Evolutionary conservation across 805 yeast genomes (phyloP), one percentile per base, ranked within the genome.

Genomic region (Yarrowia sp.): DNA sequence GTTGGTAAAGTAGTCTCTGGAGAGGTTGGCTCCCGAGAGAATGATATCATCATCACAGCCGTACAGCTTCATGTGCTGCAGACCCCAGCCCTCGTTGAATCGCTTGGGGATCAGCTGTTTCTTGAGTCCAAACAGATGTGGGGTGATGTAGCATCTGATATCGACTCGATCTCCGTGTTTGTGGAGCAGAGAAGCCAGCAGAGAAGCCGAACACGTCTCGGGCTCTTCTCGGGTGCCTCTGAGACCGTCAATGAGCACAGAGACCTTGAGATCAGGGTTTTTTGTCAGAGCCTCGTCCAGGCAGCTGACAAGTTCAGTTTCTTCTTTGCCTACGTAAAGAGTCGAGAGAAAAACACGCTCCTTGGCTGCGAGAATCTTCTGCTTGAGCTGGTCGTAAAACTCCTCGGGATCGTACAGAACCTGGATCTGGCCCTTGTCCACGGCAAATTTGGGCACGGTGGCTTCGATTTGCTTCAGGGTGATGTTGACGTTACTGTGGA

Each of bases 21-120:
- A 91, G 58, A 95, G 81, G 74, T 95, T 95, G 2, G 99, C 99
- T 8, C 98, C 99, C 17, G 90, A 85, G 39, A 95, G 81, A 19
- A 95, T 84, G 49, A 95, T 86, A 74, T 93, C 97, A 73, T 92
- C 86, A 76, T 95, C 99, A 73, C 93, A 87, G 1, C 99, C 99
- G 76, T 95, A 95, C 36, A 95, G 83, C 76, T 95, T 95, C 98
- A 95, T 95, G 75, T 95, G 99, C 77, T 95, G 99, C 64, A 95
- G 82, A 0, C 99, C 99, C 72, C 84, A 82, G 3, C 96, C 93
- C 79, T 95, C 99, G 77, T 93, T 92, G 70, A 94, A 82, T 70
- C 99, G 83, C 69, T 84, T 88, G 0, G 99, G 99, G 2, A 92
- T 82, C 52, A 90, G 55, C 9, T 78, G 71, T 74, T 87, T 87